Percentiles rank a stretch among this genome's conserved stretches.
Conservation (phyloP, 106 monocot species). For the Dendrobium catenatum region DNA sequence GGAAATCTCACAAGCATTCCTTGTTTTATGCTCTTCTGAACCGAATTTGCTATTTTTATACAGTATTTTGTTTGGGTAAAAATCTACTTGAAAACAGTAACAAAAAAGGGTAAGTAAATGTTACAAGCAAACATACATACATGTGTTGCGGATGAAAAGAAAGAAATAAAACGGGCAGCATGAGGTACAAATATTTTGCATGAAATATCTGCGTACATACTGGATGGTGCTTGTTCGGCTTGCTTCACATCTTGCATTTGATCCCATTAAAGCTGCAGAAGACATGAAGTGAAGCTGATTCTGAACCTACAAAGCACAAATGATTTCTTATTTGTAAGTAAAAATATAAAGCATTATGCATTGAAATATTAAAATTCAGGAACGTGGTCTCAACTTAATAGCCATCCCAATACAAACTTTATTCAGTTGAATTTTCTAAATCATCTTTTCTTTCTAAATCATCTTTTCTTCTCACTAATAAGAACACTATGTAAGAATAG, state of each 20-base stretch:
- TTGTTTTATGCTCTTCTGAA: background rate
- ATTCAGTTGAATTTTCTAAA: background rate
- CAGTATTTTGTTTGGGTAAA: background rate
- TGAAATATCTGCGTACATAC: slow-evolving; percentile 10
- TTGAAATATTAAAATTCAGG: background rate
- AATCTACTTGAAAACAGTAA: background rate
- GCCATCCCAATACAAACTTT: background rate
- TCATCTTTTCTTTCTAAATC: background rate
- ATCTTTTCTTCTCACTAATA: background rate
- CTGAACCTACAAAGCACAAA: slow-evolving; percentile 29
- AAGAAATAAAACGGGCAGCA: background rate
- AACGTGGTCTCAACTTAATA: background rate
- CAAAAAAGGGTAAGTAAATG: background rate
- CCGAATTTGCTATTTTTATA: background rate
- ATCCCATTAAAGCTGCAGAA: slow-evolving; percentile 7
- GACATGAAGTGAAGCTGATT: slow-evolving; percentile 15
- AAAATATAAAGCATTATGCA: background rate
- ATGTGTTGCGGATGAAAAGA: background rate
- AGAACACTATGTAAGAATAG: background rate
- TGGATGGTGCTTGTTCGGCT: slow-evolving; percentile 14
- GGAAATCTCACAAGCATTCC: background rate
- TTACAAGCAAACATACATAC: background rate
- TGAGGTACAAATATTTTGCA: background rate
- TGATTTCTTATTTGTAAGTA: background rate
- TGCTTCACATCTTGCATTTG: slow-evolving; percentile 29